A percentile compares a stretch with the other conserved stretches of the same genome.
Conservation (phyloP, 768 basidiomycete species). For the Xerocomus brunneocitrinus region DNA sequence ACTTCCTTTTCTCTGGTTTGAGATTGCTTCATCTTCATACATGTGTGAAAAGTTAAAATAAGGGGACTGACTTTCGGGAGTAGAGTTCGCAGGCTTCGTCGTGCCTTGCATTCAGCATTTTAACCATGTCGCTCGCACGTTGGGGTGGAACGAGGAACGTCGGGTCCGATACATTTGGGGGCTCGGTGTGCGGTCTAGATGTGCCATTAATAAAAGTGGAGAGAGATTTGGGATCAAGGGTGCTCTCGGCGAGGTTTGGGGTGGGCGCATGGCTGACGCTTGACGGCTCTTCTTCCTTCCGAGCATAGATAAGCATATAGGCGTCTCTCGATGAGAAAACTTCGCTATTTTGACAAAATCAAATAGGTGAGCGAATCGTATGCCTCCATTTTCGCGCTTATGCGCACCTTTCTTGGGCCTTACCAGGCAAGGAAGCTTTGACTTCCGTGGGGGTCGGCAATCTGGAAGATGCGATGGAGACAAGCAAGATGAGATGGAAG, state of each 20-base stretch:
- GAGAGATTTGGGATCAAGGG: constrained; percentile 12
- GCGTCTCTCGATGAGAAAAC: constrained; percentile 76
- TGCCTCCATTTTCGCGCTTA: constrained; percentile 63
- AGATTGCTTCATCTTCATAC: constrained; percentile 13
- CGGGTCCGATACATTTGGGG: constrained; percentile 8
- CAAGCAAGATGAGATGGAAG: constrained; percentile 16
- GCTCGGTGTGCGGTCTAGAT: constrained; percentile 13
- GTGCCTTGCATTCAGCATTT: constrained; percentile 51
- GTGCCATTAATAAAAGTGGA: constrained; percentile 18
- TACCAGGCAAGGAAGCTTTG: constrained; percentile 23
- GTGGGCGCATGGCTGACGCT: constrained; percentile 13
- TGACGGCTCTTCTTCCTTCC: constrained; percentile 30
- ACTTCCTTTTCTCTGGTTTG: constrained; percentile 40
- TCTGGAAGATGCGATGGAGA: constrained; percentile 13
- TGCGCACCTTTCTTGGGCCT: constrained; percentile 64
- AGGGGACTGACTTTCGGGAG: constrained; percentile 39
- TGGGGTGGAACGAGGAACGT: constrained; percentile 45
- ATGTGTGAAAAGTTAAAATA: constrained; percentile 10
- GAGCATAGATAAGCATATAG: constrained; percentile 91
- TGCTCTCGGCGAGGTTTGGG: constrained; percentile 15
- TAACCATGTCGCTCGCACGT: constrained; percentile 51
- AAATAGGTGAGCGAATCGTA: constrained; percentile 17
- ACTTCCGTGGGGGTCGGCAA: constrained; percentile 17
- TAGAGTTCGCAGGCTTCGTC: constrained; percentile 49
- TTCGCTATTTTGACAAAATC: constrained; percentile 32